Evolutionary conservation across 139 green algal genomes (phyloP).

Genomic region (Chlamydomonas incerta): DNA sequence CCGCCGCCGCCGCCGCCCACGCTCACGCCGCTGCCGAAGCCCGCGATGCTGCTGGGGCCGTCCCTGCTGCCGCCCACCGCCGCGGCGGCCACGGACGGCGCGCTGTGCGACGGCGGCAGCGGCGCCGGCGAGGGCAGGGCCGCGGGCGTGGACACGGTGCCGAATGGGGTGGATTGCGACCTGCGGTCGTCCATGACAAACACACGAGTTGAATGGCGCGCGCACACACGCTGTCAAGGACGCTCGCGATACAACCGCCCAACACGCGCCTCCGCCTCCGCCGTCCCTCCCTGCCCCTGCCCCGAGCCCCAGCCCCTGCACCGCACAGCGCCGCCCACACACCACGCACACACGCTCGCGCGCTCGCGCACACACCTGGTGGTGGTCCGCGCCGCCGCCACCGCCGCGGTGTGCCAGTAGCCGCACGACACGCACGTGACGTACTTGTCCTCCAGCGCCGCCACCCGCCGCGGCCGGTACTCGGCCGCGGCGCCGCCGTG

Average conservation of each 20-base stretch:
- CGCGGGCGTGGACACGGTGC: background rate
- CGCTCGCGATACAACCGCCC: no score
- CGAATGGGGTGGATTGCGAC: background rate
- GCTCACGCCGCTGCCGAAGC: no score
- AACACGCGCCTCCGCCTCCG: no score
- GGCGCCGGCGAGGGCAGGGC: background rate
- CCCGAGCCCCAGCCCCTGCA: background rate
- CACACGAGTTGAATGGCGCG: no score
- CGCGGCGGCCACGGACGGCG: background rate
- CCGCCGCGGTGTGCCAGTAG: constrained; percentile 92
- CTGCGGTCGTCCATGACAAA: no score
- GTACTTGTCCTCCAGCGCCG: constrained; percentile 54
- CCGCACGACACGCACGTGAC: constrained; percentile 85
- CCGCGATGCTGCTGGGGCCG: no score
- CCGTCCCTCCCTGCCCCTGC: no score
- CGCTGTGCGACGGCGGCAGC: background rate
- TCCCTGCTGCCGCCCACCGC: background rate
- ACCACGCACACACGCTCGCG: background rate
- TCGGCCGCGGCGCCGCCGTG: constrained; percentile 65
- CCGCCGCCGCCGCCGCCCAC: no score
- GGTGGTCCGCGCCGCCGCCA: constrained; percentile 40
- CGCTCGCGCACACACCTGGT: background rate
- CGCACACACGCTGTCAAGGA: no score
- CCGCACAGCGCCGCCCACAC: no score
- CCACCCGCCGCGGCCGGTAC: constrained; percentile 46